A percentile compares a stretch with the other conserved stretches of the same genome.
Conservation (phyloP, 148 eudicot genomes). For the Fagopyrum esculentum region DNA sequence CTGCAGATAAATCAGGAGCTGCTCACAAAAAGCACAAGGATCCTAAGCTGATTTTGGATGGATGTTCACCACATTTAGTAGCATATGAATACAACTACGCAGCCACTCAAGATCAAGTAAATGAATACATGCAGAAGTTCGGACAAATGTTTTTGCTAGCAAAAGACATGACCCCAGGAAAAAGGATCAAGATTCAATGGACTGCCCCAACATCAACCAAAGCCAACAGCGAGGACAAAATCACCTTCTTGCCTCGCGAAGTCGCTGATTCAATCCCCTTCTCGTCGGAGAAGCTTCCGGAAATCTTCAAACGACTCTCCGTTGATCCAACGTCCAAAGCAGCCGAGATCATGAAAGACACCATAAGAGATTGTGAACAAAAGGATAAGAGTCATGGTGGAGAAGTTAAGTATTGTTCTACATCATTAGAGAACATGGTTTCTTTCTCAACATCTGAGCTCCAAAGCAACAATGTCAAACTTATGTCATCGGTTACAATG, state of each 20-base stretch:
- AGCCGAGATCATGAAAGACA: background rate
- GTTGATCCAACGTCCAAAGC: background rate
- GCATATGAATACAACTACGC: background rate
- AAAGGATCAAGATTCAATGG: background rate
- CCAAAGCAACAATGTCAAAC: background rate
- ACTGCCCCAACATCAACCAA: background rate
- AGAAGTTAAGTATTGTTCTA: background rate
- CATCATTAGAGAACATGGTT: slow-evolving; percentile 3
- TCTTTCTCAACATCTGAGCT: slow-evolving; percentile 1
- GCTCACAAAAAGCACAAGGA: slow-evolving; percentile 1
- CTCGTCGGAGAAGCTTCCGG: background rate
- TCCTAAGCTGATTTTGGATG: slow-evolving; percentile 5
- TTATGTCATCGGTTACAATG: background rate
- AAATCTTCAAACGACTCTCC: background rate
- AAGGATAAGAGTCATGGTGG: background rate
- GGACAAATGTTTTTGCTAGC: background rate
- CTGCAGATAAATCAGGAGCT: background rate
- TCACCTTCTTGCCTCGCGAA: slow-evolving; percentile 2
- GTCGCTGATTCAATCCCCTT: slow-evolving; percentile 8
- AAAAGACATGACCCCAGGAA: slow-evolving; percentile 5
- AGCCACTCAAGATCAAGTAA: background rate
- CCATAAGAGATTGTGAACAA: background rate
- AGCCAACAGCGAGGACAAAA: background rate
- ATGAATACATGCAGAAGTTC: background rate
- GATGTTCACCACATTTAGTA: background rate